Evolutionary conservation across 192 early-diverging fungal genomes (phyloP), one percentile per base, ranked within the genome.

Genomic region (Cetraspora pellucida): DNA sequence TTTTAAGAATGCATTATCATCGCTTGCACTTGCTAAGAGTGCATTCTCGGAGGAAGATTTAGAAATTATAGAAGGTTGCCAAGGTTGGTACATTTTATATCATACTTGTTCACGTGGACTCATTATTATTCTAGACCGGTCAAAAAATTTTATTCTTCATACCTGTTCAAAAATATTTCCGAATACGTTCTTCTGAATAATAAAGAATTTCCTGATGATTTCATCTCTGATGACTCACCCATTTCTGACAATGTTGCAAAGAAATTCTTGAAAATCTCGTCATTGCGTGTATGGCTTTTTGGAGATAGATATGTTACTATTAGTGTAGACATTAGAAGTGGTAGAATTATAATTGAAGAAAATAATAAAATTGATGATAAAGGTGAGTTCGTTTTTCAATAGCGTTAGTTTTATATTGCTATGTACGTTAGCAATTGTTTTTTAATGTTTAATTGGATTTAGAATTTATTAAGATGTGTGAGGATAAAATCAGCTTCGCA

Each of bases 291-390:
- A 58, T 23, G 54, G 47, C 31, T 73, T 57, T 17, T 8, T n/a
- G 31, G 16, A 16, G 25, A 10, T 58, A 43, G 30, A 73, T 73
- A 23, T 58, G 27, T 73, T 13, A 37, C 28, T 23, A 58, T 73
- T n/a, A 57, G 71, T 43, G 23, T 73, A 16, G 71, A 73, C 31
- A 58, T 58, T 46, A 50, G 49, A 10, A 73, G 52, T 14, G 71
- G 71, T 10, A 54, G 50, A 21, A 43, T 73, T 21, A 21, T 73
- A 23, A 58, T 73, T 31, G 71, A 73, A 58, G 71, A 67, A 67
- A 47, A 54, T 5, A 19, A 58, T 17, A 73, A 73, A 45, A 19
- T 25, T 19, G 28, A 19, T 28, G 54, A 44, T 11, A 37, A 73
- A 44, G 30, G 54, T 45, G 28, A 37, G 45, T 21, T 44, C 13